Percentiles rank a stretch among this genome's conserved stretches.
Evolutionary conservation across 345 rosid genomes (phyloP).

Genomic region (Schrenkiella parvula): DNA sequence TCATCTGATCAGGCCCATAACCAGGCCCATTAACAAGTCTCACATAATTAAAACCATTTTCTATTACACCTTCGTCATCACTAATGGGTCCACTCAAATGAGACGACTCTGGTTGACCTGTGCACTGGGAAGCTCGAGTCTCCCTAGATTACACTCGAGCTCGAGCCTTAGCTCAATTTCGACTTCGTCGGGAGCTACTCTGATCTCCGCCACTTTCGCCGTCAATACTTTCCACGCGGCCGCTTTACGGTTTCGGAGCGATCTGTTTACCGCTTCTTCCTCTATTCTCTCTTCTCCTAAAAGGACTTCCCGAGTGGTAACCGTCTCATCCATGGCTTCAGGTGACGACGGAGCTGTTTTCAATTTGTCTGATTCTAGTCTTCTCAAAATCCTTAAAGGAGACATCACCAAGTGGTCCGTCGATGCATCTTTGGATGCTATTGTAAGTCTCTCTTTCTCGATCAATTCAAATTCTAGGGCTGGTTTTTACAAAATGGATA

Average conservation of each 20-base stretch:
- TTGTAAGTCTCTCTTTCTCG: conserved; percentile 40
- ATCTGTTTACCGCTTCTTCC: background rate
- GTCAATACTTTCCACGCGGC: background rate
- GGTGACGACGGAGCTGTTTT: conserved; percentile 30
- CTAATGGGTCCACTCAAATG: conserved; percentile 20
- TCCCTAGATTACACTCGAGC: background rate
- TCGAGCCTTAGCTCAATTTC: background rate
- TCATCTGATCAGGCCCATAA: background rate
- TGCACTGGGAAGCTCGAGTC: conserved; percentile 6
- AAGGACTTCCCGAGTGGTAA: conserved; percentile 1
- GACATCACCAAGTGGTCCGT: conserved; percentile 82
- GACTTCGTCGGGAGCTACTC: background rate
- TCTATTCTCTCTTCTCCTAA: background rate
- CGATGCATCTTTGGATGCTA: conserved; percentile 76
- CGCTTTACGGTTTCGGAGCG: background rate
- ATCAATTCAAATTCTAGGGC: background rate
- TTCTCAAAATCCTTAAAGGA: conserved; percentile 65
- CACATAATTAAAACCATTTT: background rate
- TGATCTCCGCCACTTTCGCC: background rate
- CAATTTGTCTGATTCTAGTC: conserved; percentile 45
- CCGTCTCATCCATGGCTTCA: conserved; percentile 42
- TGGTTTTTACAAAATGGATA: background rate
- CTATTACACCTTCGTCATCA: background rate
- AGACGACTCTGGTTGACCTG: conserved; percentile 14
- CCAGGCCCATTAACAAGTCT: background rate